Base-by-base conservation (phyloP, 352 stramenopile genomes). In the Phytopythium delawarense region DNA sequence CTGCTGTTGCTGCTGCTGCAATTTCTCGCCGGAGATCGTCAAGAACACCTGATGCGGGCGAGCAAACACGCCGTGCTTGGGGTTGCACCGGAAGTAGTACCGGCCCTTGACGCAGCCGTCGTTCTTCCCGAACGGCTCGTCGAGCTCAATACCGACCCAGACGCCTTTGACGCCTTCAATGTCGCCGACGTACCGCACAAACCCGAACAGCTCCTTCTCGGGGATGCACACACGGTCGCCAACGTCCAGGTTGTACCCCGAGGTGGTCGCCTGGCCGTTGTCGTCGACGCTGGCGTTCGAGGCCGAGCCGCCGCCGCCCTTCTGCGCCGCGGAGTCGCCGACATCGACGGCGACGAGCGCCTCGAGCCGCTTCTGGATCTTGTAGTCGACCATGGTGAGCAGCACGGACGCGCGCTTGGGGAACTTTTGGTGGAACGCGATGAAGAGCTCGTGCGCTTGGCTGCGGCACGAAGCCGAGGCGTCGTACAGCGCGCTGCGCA, bases 181-280 rank as follows among this genome's bases (percentile, higher is more conserved):
- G 42, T 92, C 79, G 20, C 86, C 86, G 34, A 89, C 51, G 64
- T 85, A 94, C 0, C 84, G 84, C 58, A 94, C 86, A 59, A 86
- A 86, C 1, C 86, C 86, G 54, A 94, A 94, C 1, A 93, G 52
- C 56, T 94, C 86, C 59, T 91, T 91, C 50, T 92, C 86, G 1
- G 84, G 82, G n/a, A 94, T 90, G 62, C 83, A 92, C 6, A 94
- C 86, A 32, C 86, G 84, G 35, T 92, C 84, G 4, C 82, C 84
- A 2, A 92, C 45, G 46, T 91, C 78, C 53, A 88, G 63, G 58
- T 74, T 83, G 18, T 80, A 73, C 9, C 71, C 71, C 7, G 64
- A 58, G 37, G 50, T 55, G 1, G 66, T 20, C 0, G 32, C 2
- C n/a, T 46, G 52, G 9, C 63, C 59, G 28, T 77, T 78, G 15